A percentile compares a stretch with the other conserved stretches of the same genome.
These are phyloP conservation scores for Ustilago crameri DNA, from an alignment of 1,284 basidiomycete genomes.

Conservation along the genomic window DNA sequence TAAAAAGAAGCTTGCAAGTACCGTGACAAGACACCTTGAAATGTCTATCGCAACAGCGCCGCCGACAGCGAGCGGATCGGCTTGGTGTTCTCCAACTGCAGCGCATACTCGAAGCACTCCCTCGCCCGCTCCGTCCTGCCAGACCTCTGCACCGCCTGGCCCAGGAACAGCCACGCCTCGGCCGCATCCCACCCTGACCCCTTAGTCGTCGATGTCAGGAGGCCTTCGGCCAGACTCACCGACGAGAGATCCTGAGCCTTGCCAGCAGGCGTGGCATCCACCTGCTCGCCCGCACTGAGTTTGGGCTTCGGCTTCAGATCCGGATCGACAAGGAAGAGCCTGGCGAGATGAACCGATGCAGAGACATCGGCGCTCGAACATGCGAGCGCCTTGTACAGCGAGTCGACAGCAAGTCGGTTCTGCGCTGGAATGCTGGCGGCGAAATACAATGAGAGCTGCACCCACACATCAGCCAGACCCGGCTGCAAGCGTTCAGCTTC, in stretches of 20 bases:
- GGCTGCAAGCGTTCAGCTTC: constrained; percentile 92
- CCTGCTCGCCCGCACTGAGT: constrained; percentile 4
- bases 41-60: constrained; percentile 31
- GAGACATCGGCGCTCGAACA: constrained; percentile 56
- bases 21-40: no score
- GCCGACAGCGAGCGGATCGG: constrained; percentile 38
- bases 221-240: constrained; percentile 60
- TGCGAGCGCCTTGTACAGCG: constrained; percentile 66
- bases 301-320: constrained; percentile 41
- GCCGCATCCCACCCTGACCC: constrained; percentile 56
- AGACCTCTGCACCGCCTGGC: constrained; percentile 50
- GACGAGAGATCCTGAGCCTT: constrained; percentile 52
- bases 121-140: constrained; percentile 40
- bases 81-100: constrained; percentile 56
- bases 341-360: constrained; percentile 62
- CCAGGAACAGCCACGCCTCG: constrained; percentile 65
- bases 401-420: constrained; percentile 55
- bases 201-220: constrained; percentile 57
- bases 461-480: constrained; percentile 88
- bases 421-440: constrained; percentile 22
- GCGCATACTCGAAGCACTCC: constrained; percentile 60
- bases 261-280: constrained; percentile 42
- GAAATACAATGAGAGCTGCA: constrained; percentile 73
- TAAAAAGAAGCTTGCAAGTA: no score
- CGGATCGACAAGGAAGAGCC: constrained; percentile 55